phyloP scores from a whole-genome alignment of 352 stramenopile species.

The Phytopythium delawarense region DNA sequence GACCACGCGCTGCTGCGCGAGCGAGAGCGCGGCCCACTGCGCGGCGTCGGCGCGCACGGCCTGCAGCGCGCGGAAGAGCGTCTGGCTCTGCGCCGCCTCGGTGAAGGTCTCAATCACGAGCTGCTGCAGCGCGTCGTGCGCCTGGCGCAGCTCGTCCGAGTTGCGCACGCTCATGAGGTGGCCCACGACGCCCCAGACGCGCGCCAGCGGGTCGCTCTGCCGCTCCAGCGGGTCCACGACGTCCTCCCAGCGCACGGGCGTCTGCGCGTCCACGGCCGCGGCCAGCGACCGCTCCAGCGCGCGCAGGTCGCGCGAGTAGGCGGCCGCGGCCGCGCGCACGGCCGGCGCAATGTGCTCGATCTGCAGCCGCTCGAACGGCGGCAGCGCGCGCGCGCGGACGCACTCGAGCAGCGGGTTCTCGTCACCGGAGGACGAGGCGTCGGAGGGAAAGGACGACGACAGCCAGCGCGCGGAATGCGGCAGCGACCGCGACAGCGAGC shows the following conservation, averaged over 20 bases:
- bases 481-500: conserved; percentile 5
- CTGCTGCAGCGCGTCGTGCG: conserved; percentile 91
- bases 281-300: conserved; percentile 38
- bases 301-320: conserved; percentile 47
- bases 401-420: conserved; percentile 53
- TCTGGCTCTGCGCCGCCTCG: conserved; percentile 89
- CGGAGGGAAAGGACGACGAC: conserved; percentile 16
- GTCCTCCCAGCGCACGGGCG: conserved; percentile 67
- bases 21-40: conserved; percentile 47
- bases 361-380: conserved; percentile 63
- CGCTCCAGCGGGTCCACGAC: conserved; percentile 92
- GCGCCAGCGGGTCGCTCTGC: conserved; percentile 89
- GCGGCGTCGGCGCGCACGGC: conserved; percentile 56
- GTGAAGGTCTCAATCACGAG: conserved; percentile 93
- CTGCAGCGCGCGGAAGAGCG: conserved; percentile 90
- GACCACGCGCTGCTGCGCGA: conserved; percentile 85
- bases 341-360: conserved; percentile 60
- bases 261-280: neutral
- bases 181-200: conserved; percentile 93
- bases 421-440: conserved; percentile 13
- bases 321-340: conserved; percentile 41
- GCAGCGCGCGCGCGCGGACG: conserved; percentile 53
- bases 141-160: conserved; percentile 90
- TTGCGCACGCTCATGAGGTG: conserved; percentile 98
- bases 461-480: conserved; percentile 3